phyloP scores from a whole-genome alignment of 2,329 filamentous ascomycete genomes.

The Herpotrichia juniperi region DNA sequence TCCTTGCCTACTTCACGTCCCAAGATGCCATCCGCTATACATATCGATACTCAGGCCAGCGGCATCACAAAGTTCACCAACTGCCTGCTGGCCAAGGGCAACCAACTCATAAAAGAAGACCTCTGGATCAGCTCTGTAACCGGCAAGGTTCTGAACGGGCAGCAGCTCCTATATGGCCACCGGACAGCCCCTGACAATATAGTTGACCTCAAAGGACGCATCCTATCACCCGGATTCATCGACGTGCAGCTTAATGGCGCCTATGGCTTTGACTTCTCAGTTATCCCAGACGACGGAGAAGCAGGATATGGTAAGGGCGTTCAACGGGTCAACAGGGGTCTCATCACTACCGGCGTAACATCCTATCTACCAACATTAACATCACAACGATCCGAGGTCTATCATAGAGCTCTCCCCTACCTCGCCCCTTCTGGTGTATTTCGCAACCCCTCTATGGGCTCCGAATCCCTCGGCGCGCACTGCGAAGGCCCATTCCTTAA shows the following conservation, averaged over 20 bases:
- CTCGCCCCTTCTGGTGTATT: slow-evolving; percentile 72
- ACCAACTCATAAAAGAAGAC: slow-evolving; percentile 73
- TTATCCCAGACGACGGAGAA: slow-evolving; percentile 65
- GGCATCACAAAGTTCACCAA: slow-evolving; percentile 87
- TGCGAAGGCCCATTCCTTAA: slow-evolving; percentile 90
- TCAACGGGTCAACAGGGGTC: slow-evolving; percentile 69
- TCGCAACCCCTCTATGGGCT: slow-evolving; percentile 70
- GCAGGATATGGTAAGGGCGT: slow-evolving; percentile 75
- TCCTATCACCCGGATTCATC: slow-evolving; percentile 84
- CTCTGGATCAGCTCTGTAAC: slow-evolving; percentile 86
- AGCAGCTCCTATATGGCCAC: slow-evolving; percentile 70
- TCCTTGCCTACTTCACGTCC: background rate
- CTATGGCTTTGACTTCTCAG: slow-evolving; percentile 91
- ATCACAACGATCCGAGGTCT: slow-evolving; percentile 80
- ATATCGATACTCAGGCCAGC: slow-evolving; percentile 36
- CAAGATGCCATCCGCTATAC: slow-evolving; percentile 50
- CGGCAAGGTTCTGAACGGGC: slow-evolving; percentile 79
- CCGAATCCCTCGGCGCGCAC: slow-evolving; percentile 88
- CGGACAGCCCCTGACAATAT: slow-evolving; percentile 72
- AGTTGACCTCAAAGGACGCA: slow-evolving; percentile 81
- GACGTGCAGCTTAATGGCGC: slow-evolving; percentile 92
- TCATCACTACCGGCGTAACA: slow-evolving; percentile 83
- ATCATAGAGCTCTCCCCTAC: slow-evolving; percentile 78
- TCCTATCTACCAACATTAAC: slow-evolving; percentile 86
- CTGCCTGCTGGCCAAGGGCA: slow-evolving; percentile 75